Percentiles rank a stretch among this genome's conserved stretches.
phyloP scores from a whole-genome alignment of 2,329 filamentous ascomycete genomes.

The Ramichloridium luteum region DNA sequence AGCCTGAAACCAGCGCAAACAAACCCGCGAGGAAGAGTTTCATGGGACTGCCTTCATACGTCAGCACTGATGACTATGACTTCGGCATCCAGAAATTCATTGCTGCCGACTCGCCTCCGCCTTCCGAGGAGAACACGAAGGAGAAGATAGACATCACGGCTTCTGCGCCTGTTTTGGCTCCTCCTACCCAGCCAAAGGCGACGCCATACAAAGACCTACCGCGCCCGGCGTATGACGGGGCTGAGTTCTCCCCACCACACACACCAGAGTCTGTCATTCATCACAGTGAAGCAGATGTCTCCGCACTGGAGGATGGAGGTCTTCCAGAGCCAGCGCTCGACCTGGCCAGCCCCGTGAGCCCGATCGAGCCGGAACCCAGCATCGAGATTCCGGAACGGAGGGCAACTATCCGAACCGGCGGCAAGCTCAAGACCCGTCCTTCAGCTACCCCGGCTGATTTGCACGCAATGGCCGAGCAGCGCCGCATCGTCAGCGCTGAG shows the following conservation, averaged over 20 bases:
- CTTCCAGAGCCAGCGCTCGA: conserved; percentile 4
- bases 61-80: conserved; percentile 40
- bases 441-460: conserved; percentile 81
- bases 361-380: conserved; percentile 8
- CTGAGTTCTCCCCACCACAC: conserved; percentile 31
- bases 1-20: conserved; percentile 11
- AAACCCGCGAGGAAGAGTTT: conserved; percentile 15
- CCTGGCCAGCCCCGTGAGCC: conserved; percentile 5
- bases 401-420: conserved; percentile 78
- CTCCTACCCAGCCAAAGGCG: conserved; percentile 13
- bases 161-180: conserved; percentile 14
- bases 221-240: conserved; percentile 12
- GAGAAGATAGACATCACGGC: conserved; percentile 13
- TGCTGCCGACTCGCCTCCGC: conserved; percentile 31
- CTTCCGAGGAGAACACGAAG: conserved; percentile 12
- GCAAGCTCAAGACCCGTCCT: conserved; percentile 75
- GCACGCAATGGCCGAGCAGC: conserved; percentile 70
- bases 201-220: conserved; percentile 14
- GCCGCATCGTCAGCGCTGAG: conserved; percentile 73
- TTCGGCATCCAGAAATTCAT: conserved; percentile 45
- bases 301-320: conserved; percentile 13
- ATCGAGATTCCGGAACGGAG: conserved; percentile 58
- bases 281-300: conserved; percentile 43
- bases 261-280: conserved; percentile 88
- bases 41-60: conserved; percentile 24